Evolutionary conservation across 345 rosid species (phyloP).

Genomic region (Eucalyptus sp.): DNA sequence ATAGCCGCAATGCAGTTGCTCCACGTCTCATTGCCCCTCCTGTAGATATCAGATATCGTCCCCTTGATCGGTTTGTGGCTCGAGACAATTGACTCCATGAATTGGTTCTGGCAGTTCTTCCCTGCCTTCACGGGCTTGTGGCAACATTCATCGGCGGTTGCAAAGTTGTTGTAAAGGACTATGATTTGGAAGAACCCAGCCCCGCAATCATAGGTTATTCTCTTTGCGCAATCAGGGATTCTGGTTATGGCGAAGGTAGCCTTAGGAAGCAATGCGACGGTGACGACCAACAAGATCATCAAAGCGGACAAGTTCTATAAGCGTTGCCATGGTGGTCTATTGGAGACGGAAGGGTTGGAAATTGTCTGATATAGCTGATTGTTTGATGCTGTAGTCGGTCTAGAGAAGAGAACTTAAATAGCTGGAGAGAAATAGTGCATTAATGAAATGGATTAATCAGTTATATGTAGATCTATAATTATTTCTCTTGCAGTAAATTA

Average conservation of each 20-base stretch:
- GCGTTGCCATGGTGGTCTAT: neutral
- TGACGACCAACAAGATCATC: neutral
- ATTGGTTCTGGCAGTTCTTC: neutral
- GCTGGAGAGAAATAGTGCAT: neutral
- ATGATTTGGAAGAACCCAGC: neutral
- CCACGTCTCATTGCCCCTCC: neutral
- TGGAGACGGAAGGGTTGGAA: neutral
- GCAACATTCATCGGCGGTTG: neutral
- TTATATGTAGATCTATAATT: no score
- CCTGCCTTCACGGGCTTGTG: neutral
- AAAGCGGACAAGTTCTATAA: neutral
- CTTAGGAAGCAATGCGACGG: neutral
- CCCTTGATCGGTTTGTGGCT: neutral
- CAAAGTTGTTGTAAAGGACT: neutral
- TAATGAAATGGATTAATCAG: no score
- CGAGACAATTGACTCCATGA: neutral
- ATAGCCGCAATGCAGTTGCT: neutral
- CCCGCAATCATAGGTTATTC: neutral
- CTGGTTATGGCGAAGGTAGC: neutral
- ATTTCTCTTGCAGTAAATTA: neutral
- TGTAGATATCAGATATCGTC: neutral
- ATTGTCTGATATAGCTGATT: neutral
- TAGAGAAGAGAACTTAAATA: neutral
- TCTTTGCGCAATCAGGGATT: neutral
- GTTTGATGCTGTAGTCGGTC: neutral